These are phyloP conservation scores for Cnidoscolus chayamansa DNA, from an alignment of 441 rosid species.

Conservation along the genomic window DNA sequence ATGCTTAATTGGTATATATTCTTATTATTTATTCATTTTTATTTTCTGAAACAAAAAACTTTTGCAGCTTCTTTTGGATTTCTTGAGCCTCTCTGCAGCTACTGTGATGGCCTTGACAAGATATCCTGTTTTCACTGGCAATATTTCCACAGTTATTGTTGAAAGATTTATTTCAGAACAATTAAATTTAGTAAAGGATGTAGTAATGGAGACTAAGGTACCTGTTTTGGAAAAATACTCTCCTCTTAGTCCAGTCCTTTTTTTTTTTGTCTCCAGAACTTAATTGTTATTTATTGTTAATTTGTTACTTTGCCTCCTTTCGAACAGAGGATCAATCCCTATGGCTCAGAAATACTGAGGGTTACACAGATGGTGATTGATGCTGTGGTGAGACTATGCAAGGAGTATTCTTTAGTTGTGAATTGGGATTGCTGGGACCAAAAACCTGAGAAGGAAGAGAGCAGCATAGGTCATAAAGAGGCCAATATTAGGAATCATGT, in stretches of 20 bases:
- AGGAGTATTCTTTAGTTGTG: slow-evolving; percentile 42
- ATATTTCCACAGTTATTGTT: slow-evolving; percentile 34
- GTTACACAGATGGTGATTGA: slow-evolving; percentile 56
- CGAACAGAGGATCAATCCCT: slow-evolving; percentile 52
- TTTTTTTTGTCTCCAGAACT: slow-evolving; percentile 4
- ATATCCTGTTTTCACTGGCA: slow-evolving; percentile 33
- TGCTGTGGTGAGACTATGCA: slow-evolving; percentile 54
- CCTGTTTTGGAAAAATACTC: neutral
- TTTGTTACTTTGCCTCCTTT: slow-evolving; percentile 9
- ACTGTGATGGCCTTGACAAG: slow-evolving; percentile 46
- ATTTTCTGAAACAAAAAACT: slow-evolving; percentile 8
- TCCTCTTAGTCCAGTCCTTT: neutral
- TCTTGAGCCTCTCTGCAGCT: slow-evolving; percentile 52
- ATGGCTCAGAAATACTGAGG: slow-evolving; percentile 53
- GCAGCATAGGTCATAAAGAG: slow-evolving; percentile 28
- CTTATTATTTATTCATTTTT: neutral
- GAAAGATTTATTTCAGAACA: slow-evolving; percentile 59
- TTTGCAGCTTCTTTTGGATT: slow-evolving; percentile 69
- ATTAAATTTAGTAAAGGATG: slow-evolving; percentile 54
- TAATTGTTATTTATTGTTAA: slow-evolving; percentile 16
- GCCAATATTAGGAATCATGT: slow-evolving; percentile 33
- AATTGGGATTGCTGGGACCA: slow-evolving; percentile 34
- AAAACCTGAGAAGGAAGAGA: slow-evolving; percentile 30
- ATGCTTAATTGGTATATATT: neutral
- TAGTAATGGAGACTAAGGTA: slow-evolving; percentile 59